Evolutionary conservation across 179 eudicot genomes (phyloP), one percentile per base, ranked within the genome.

Genomic region (Sideroxylon spinosum): DNA sequence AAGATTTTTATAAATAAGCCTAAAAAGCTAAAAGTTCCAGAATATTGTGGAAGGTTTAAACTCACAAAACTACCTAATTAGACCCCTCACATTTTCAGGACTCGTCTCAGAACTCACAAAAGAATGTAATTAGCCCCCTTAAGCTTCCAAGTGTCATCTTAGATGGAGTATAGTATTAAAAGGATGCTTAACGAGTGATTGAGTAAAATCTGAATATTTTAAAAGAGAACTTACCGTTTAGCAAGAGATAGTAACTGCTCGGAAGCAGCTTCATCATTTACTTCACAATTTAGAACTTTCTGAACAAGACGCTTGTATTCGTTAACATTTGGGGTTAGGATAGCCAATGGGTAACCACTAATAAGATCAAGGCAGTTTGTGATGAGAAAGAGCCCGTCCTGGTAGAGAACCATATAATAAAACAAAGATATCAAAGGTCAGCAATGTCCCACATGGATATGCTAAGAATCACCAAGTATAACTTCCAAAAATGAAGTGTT

Each of bases 361-460:
- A 95, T 88, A 81, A 95, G 88, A 71, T 90, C 93, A 79, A 90
- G 91, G 82, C 77, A 67, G 77, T 94, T 90, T 76, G 98, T 93
- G 69, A 93, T 91, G 50, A 95, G 94, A 89, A 92, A 95, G 46
- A 95, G 92, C 68, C 98, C 99, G 81, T 95, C 99, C 99, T 95
- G 91, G 37, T 50, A 67, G n/a, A 80, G 74, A 67, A 23, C 17
- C 29, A 76, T 7, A 12, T 14, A 61, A 46, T n/a, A 28, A 67
- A 62, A 8, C 55, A 67, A 74, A 22, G 11, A 73, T 2, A 9
- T 66, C 12, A 67, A 74, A 26, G 32, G 14, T 44, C 70, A 76
- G 26, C 10, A 55, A 65, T 49, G 23, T 0, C 1, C 50, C 20
- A 25, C 19, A 25, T 50, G 61, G 71, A 76, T 28, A 7, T 9